Base-by-base conservation (phyloP, 2,329 filamentous ascomycete genomes). In the Podosphaera xanthii region DNA sequence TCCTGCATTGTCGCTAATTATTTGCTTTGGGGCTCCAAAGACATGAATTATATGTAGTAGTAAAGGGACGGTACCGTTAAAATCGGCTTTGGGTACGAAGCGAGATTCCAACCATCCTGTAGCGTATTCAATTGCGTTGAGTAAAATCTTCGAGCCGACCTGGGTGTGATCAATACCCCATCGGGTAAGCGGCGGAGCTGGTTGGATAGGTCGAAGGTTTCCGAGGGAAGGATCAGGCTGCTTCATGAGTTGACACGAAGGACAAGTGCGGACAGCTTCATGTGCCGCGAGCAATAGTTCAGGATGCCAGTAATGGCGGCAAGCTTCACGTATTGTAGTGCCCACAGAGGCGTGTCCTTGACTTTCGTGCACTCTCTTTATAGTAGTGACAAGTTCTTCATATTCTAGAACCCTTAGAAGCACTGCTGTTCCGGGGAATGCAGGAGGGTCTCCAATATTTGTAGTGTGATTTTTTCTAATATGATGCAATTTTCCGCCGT, bases 121-220 rank as follows among this genome's bases (percentile, higher is more conserved):
- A 12, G 40, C 40, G 22, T 57, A 57, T 35, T 57, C 22, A 8
- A 48, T n/a, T 30, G 55, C 38, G 33, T 48, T 46, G 1, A 57
- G 40, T 2, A 57, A 31, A 3, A 48, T 34, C 10, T 35, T 30
- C 1, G 33, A 42, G 2, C 31, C 55, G 4, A 48, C 22, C 30
- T 57, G 55, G 7, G 55, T 46, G 3, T 57, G 55, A n/a, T 57
- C 38, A n/a, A 48, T 46, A 8, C 55, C 55, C 55, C 53, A 57
- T 35, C 22, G 38, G 5, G 55, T 57, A 0, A 57, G 40, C 3
- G 55, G 55, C 30, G 55, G 55, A 9, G 55, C 14, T 3, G 55
- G 55, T 5, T 33, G 38, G 6, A 57, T 46, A 6, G 55, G 55
- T 14, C 9, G 31, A 2, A 57, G 31, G 30, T 46, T 34, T 14